A percentile compares a stretch with the other conserved stretches of the same genome.
Evolutionary conservation across 1,139 yeast genomes (phyloP).

Genomic region (Debaryomyces fabryi): DNA sequence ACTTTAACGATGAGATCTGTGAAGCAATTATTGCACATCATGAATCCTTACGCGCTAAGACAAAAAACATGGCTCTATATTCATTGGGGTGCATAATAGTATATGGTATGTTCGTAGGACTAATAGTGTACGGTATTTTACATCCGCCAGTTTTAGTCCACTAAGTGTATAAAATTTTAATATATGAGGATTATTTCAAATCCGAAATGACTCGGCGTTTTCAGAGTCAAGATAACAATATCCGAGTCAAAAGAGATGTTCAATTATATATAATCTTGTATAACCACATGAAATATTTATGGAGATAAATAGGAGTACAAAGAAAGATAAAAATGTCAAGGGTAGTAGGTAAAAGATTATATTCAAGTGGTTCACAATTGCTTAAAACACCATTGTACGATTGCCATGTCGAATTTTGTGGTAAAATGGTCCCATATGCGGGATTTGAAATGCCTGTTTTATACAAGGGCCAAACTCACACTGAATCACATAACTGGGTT

Average conservation of each 20-base stretch:
- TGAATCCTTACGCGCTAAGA: neutral
- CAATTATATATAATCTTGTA: conserved; percentile 1
- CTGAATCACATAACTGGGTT: conserved; percentile 95
- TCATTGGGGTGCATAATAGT: neutral
- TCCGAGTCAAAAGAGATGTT: conserved; percentile 4
- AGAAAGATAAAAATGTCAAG: conserved; percentile 19
- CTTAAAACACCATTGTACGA: conserved; percentile 80
- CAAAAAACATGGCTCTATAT: conserved; percentile 1
- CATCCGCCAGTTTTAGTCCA: conserved; percentile 7
- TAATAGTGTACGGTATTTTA: conserved; percentile 4
- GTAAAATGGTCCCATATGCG: conserved; percentile 93
- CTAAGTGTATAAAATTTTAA: neutral
- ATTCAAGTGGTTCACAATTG: conserved; percentile 17
- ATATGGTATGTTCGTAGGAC: conserved; percentile 5
- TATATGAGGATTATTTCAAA: neutral
- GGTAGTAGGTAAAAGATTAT: conserved; percentile 9
- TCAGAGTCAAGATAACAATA: neutral
- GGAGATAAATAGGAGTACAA: neutral
- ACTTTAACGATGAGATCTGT: neutral
- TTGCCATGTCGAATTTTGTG: conserved; percentile 76
- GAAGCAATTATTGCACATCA: conserved; percentile 4
- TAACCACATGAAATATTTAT: neutral
- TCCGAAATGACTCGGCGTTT: neutral
- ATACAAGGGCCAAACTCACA: conserved; percentile 79
- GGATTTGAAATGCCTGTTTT: conserved; percentile 94